phyloP scores from a whole-genome alignment of 192 early-diverging fungal genomes.

The Entophlyctis helioformis region DNA sequence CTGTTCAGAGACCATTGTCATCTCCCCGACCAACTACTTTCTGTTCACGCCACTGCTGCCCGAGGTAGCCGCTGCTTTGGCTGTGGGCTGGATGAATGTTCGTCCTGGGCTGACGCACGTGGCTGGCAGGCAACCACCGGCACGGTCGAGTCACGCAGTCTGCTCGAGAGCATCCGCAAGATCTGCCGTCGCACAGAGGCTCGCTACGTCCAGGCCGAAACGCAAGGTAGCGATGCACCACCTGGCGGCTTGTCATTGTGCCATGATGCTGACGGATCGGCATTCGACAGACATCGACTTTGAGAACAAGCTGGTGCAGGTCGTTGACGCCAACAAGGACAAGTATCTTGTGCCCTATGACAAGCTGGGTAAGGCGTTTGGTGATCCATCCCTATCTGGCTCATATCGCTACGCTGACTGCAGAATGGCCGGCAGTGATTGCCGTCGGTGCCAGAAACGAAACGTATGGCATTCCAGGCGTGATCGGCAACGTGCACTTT shows the following conservation, averaged over 20 bases:
- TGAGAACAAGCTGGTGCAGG: slow-evolving; percentile 14
- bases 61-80: slow-evolving; percentile 6
- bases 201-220: slow-evolving; percentile 12
- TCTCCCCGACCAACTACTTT: slow-evolving; percentile 28
- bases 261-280: neutral
- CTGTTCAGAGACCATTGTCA: slow-evolving; percentile 20
- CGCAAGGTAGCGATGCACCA: slow-evolving; percentile 2
- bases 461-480: slow-evolving; percentile 52
- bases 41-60: slow-evolving; percentile 33
- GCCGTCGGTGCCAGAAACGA: slow-evolving; percentile 27
- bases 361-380: slow-evolving; percentile 7
- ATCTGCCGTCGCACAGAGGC: slow-evolving; percentile 10
- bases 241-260: neutral
- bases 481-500: slow-evolving; percentile 44
- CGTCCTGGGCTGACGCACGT: neutral
- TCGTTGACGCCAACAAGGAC: neutral
- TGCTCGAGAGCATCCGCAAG: slow-evolving; percentile 19
- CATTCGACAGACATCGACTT: slow-evolving; percentile 1
- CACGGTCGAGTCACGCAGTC: slow-evolving; percentile 19
- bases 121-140: slow-evolving; percentile 16
- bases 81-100: neutral
- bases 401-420: neutral
- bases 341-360: slow-evolving; percentile 23
- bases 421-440: slow-evolving; percentile 1
- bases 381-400: neutral